These are phyloP conservation scores for Haematococcus sp. DNA, from an alignment of 139 green algal species.

Conservation along the genomic window DNA sequence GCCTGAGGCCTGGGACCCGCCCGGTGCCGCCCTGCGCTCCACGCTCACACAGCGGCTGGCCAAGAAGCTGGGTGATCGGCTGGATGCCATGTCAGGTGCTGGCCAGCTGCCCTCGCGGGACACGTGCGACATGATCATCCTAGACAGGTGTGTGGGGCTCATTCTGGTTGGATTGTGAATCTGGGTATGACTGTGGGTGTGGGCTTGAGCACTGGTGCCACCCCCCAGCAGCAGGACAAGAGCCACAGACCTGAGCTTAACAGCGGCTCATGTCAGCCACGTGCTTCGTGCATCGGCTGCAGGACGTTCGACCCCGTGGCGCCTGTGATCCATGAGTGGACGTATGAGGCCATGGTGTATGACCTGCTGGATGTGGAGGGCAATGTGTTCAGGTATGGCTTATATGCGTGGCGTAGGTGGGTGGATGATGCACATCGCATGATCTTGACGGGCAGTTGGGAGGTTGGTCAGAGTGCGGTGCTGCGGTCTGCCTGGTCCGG, in stretches of 20 bases:
- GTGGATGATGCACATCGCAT: too few relatives aligned
- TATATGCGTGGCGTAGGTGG: too few relatives aligned
- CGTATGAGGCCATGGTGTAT: conserved; percentile 92
- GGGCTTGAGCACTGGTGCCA: too few relatives aligned
- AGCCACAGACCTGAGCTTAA: too few relatives aligned
- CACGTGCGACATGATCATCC: conserved; percentile 90
- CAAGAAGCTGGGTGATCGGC: conserved; percentile 49
- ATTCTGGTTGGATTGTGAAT: too few relatives aligned
- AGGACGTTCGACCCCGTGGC: conserved; percentile 73
- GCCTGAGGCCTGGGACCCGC: conserved; percentile 52
- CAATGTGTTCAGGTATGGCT: conserved; percentile 57
- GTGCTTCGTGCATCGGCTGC: too few relatives aligned
- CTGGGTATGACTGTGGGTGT: background rate
- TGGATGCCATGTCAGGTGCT: conserved; percentile 46
- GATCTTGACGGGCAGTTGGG: too few relatives aligned
- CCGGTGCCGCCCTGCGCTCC: conserved; percentile 43
- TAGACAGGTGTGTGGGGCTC: conserved; percentile 79
- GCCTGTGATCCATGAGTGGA: conserved; percentile 97
- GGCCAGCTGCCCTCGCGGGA: conserved; percentile 45
- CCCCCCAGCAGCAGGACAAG: too few relatives aligned
- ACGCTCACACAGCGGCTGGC: conserved; percentile 66
- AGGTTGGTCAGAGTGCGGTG: too few relatives aligned
- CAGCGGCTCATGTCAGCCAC: too few relatives aligned
- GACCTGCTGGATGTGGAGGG: conserved; percentile 82
- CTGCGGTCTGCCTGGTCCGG: too few relatives aligned